These are phyloP conservation scores for Aspergillus leporis DNA, from an alignment of 495 filamentous ascomycete genomes.

Conservation along the genomic window DNA sequence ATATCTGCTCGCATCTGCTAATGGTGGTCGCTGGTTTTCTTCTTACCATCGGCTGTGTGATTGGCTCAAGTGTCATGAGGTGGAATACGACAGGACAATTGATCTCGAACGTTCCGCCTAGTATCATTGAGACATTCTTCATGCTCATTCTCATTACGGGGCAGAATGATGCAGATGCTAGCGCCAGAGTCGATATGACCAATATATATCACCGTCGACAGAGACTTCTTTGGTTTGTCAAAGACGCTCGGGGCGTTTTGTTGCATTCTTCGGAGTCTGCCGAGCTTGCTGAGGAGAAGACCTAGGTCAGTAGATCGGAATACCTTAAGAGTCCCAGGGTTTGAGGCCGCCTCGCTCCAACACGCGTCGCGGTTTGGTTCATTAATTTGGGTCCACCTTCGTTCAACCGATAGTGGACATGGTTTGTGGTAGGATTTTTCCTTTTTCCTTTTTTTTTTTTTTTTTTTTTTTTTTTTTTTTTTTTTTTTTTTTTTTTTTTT, in stretches of 20 bases:
- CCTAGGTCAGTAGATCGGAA: too few relatives aligned
- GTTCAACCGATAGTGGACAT: too few relatives aligned
- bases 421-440: too few relatives aligned
- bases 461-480: too few relatives aligned
- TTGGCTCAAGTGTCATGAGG: conserved; percentile 31
- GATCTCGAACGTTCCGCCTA: conserved; percentile 43
- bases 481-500: too few relatives aligned
- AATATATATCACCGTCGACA: conserved; percentile 28
- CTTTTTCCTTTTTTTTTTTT: too few relatives aligned
- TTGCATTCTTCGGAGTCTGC: not conserved
- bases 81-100: conserved; percentile 41
- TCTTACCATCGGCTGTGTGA: conserved; percentile 28
- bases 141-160: conserved; percentile 41
- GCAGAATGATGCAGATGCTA: conserved; percentile 31
- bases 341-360: too few relatives aligned
- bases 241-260: not conserved
- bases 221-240: conserved; percentile 11
- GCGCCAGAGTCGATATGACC: conserved; percentile 21
- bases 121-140: conserved; percentile 42
- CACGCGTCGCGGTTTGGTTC: too few relatives aligned
- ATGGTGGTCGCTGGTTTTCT: conserved; percentile 28
- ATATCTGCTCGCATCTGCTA: conserved; percentile 24
- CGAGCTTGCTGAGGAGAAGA: not conserved
- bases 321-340: too few relatives aligned
- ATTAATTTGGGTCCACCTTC: too few relatives aligned